Evolutionary conservation across 768 basidiomycete species (phyloP), one percentile per base, ranked within the genome.

Genomic region (Boletellus ananiceps): DNA sequence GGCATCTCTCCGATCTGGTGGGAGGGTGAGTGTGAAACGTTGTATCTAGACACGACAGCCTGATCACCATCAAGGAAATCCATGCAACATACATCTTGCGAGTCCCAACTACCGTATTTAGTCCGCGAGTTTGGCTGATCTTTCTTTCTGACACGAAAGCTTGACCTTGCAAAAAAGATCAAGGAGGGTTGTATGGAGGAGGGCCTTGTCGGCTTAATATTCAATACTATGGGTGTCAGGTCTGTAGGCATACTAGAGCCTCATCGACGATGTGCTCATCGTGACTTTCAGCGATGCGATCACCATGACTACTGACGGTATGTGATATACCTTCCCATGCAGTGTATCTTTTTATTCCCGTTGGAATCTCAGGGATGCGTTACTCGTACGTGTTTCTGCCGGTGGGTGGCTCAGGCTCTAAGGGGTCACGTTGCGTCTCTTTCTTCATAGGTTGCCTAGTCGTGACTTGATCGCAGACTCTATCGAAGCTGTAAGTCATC

Each of bases 1-100:
- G 91, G 91, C 40, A 90, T 93, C 60, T 87, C 87, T 27, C 84
- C 88, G 3, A 77, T 92, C 45, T 93, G 90, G 90, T 93, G 89
- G 88, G 90, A 93, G 77, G 89, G 89, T 85, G 56, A 52, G 56
- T 45, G 9, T 34, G 14, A 14, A 25, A 21, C 36, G 9, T 39
- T 40, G 32, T 32, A 15, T 35, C 34, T 1, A 19, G 41, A 40
- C 18, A 18, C 11, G 47, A 36, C 18, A 18, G 35, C 36, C 45
- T 47, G 18, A 52, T 46, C 32, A 42, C 16, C 21, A 25, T 44
- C 52, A 85, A 62, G 88, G 89, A 34, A 93, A 92, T 64, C 89
- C 90, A 3, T 93, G 91, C 65, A 93, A 93, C 61, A 76, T 75
- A 40, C 89, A 93, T 62, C 76, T 91, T 27, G 88, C 87, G 65